A percentile compares a stretch with the other conserved stretches of the same genome.
phyloP scores from a whole-genome alignment of 2,329 filamentous ascomycete species.

The Apiospora saccharicola region DNA sequence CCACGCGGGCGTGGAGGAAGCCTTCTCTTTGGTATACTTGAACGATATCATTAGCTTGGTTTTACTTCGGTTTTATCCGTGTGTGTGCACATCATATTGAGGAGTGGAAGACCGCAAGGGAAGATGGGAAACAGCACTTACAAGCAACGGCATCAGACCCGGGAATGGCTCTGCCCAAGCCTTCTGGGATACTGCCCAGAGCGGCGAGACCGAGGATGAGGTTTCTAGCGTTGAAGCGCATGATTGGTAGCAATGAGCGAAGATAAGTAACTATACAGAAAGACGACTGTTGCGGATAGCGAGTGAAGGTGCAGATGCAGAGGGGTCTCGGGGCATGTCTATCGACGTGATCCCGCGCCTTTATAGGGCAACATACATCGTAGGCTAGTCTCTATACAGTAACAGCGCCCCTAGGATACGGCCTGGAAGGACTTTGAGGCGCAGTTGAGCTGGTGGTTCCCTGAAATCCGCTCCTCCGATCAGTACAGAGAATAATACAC shows the following conservation, averaged over 20 bases:
- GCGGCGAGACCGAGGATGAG: neutral
- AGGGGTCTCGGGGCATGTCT: neutral
- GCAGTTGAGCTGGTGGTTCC: neutral
- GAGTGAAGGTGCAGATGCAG: neutral
- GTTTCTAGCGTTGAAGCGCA: conserved; percentile 7
- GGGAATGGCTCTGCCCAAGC: neutral
- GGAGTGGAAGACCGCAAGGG: neutral
- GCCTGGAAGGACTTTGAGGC: neutral
- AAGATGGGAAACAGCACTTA: neutral
- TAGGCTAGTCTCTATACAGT: neutral
- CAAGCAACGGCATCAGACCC: neutral
- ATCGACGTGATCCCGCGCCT: neutral
- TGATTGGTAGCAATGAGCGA: neutral
- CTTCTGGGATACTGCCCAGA: neutral
- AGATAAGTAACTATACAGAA: neutral
- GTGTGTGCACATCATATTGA: neutral
- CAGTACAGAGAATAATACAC: neutral
- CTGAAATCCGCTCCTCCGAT: neutral
- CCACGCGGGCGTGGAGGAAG: neutral
- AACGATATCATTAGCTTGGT: neutral
- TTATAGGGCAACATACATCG: neutral
- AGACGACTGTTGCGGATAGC: neutral
- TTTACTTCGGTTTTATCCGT: neutral
- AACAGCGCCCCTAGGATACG: neutral
- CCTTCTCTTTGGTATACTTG: neutral